Evolutionary conservation across 108 stramenopile genomes (phyloP), one percentile per base, ranked within the genome.

Genomic region (Aurantiochytrium sp.): DNA sequence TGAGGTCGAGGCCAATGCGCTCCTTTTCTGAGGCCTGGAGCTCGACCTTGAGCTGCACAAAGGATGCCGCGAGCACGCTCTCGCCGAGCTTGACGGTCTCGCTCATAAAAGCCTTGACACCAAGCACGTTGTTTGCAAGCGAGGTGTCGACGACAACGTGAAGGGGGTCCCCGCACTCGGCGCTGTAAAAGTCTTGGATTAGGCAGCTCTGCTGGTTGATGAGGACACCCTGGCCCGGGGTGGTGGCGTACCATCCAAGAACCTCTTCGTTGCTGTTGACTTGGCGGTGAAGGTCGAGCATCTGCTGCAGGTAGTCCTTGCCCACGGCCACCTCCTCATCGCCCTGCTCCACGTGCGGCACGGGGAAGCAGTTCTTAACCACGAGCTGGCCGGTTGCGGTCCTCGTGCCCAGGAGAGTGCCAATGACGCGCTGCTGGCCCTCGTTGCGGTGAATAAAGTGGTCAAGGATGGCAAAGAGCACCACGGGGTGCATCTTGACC

Each of bases 171-270:
- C 93, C 94, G 60, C 96, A 95, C 92, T 98, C 97, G 88, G 92
- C 92, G 8, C 96, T 95, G 92, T 98, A 98, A 91, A 98, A 98
- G 89, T 97, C 97, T 89, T 98, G 98, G 91, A 98, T 97, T 59
- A 98, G 91, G 51, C 96, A 96, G 35, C 96, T 96, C 10, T 96
- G 96, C 87, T 98, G 97, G 58, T 96, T 94, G 58, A 97, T 95
- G 73, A 95, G 92, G 5, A 47, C 87, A 29, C 91, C 92, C 44
- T 64, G 72, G 60, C 58, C 71, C 8, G 45, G 35, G 18, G 92
- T 72, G 59, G 97, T 96, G 72, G 96, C 96, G 90, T 96, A 99
- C 98, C 98, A 99, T 59, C 98, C 98, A 5, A 99, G 96, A 59
- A 99, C 95, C n/a, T 92, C 91, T 90, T 98, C 97, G 89, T 96